phyloP scores from a whole-genome alignment of 106 monocot genomes.

The Dioscorea zingiberensis region DNA sequence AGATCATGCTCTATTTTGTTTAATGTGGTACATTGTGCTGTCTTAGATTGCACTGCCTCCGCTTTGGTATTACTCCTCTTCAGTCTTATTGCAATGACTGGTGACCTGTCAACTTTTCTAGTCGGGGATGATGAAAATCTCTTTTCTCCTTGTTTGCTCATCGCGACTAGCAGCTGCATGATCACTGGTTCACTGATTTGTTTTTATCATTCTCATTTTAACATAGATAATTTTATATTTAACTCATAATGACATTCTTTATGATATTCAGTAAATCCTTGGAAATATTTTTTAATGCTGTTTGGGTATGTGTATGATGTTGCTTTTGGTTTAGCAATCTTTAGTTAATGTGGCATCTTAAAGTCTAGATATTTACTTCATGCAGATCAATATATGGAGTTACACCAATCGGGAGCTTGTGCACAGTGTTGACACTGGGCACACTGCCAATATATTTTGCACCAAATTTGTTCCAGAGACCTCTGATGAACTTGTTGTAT shows the following conservation, averaged over 20 bases:
- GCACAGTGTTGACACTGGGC: constrained; percentile 78
- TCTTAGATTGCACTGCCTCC: too few species aligned
- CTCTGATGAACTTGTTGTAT: constrained; percentile 78
- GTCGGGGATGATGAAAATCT: too few species aligned
- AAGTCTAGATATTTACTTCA: constrained; percentile 2
- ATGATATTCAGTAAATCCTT: background rate
- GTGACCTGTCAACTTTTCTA: too few species aligned
- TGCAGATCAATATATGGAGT: constrained; percentile 91
- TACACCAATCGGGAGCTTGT: constrained; percentile 43
- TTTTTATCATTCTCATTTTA: too few species aligned
- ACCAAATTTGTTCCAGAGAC: constrained; percentile 97
- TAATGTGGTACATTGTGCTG: too few species aligned
- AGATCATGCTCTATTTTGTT: too few species aligned
- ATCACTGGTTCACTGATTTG: too few species aligned
- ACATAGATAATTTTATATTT: background rate
- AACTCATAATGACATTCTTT: background rate
- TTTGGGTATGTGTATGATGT: background rate
- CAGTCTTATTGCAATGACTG: too few species aligned
- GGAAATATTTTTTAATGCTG: background rate
- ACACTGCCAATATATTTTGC: constrained; percentile 93
- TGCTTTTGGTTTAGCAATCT: background rate
- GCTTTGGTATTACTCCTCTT: too few species aligned
- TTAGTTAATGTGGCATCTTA: background rate
- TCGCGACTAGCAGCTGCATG: too few species aligned
- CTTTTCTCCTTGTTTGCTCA: too few species aligned